These are phyloP conservation scores for Fusarium sp. DNA, from an alignment of 2,329 filamentous ascomycete genomes.

Conservation along the genomic window DNA sequence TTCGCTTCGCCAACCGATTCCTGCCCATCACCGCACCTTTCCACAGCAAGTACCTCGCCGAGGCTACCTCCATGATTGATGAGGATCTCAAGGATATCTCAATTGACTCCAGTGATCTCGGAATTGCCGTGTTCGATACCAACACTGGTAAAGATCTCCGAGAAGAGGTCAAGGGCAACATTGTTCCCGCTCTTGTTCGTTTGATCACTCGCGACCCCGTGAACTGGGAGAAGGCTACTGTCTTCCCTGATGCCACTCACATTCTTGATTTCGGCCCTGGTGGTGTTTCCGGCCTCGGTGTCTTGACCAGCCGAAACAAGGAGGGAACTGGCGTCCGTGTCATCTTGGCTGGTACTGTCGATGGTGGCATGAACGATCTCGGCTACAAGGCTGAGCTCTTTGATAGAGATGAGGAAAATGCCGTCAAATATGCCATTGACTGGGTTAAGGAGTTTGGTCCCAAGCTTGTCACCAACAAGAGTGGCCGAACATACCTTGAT, in stretches of 20 bases:
- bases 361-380: conserved; percentile 88
- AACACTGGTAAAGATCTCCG: conserved; percentile 88
- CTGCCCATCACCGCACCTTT: conserved; percentile 97
- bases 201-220: conserved; percentile 96
- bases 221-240: conserved; percentile 94
- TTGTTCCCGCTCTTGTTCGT: conserved; percentile 86
- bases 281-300: conserved; percentile 94
- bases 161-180: conserved; percentile 73
- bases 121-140: conserved; percentile 89
- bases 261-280: conserved; percentile 97
- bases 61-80: conserved; percentile 83
- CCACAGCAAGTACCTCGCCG: conserved; percentile 91
- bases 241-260: conserved; percentile 90
- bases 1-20: conserved; percentile 97
- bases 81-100: conserved; percentile 86
- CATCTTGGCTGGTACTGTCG: conserved; percentile 92
- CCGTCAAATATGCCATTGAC: conserved; percentile 92
- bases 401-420: conserved; percentile 93
- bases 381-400: conserved; percentile 99
- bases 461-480: conserved; percentile 88
- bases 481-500: conserved; percentile 90
- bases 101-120: conserved; percentile 77
- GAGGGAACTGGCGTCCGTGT: conserved; percentile 97
- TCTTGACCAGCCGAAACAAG: conserved; percentile 98
- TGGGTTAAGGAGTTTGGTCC: conserved; percentile 98